Evolutionary conservation across 805 yeast species (phyloP).

Genomic region (Lipomyces orientalis): DNA sequence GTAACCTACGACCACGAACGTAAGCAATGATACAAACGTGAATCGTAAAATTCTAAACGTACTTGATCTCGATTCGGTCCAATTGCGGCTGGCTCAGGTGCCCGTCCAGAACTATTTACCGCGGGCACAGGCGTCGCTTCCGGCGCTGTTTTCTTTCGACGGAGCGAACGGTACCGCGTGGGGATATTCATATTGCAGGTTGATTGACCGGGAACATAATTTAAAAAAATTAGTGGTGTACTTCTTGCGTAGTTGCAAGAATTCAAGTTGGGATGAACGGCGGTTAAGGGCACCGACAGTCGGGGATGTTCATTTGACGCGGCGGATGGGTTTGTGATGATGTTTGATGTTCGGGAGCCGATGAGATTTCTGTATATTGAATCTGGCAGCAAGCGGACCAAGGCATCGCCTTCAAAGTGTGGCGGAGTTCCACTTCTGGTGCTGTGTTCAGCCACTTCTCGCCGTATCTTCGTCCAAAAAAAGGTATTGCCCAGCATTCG

Average conservation of each 20-base stretch:
- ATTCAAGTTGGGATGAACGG: not conserved
- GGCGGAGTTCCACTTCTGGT: no score
- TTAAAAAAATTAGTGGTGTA: not conserved
- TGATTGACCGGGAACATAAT: not conserved
- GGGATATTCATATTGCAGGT: conserved; percentile 23
- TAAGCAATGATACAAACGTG: not conserved
- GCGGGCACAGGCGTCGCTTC: not conserved
- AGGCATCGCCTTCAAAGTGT: no score
- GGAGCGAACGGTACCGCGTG: conserved; percentile 30
- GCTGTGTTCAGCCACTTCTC: no score
- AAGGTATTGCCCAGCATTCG: no score
- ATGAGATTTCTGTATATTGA: no score
- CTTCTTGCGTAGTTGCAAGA: no score
- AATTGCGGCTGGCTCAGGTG: not conserved
- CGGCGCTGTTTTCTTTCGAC: conserved; percentile 9
- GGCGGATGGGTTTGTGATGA: not conserved
- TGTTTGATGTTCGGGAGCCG: not conserved
- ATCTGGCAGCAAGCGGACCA: no score
- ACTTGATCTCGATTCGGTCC: not conserved
- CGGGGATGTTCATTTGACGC: not conserved
- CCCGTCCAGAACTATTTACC: not conserved
- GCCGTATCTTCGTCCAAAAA: no score
- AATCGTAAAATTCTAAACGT: not conserved
- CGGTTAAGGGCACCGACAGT: not conserved
- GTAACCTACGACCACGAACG: not conserved